These are phyloP conservation scores for Marasmius fiardii DNA, from an alignment of 1,284 basidiomycete species.

Conservation along the genomic window DNA sequence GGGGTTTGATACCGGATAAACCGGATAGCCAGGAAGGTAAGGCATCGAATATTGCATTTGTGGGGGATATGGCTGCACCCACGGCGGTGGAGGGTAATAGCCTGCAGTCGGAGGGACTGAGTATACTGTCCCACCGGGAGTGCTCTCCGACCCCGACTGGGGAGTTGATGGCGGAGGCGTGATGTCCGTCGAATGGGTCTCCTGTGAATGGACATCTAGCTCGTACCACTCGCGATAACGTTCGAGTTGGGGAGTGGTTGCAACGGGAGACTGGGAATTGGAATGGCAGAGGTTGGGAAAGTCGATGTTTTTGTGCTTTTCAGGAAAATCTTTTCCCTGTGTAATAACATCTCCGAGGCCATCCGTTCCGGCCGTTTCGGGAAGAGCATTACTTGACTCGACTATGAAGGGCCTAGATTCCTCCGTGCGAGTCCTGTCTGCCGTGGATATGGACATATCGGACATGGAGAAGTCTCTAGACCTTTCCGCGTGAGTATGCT, in stretches of 20 bases:
- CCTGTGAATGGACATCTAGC: background rate
- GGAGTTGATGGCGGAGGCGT: constrained; percentile 19
- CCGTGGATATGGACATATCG: background rate
- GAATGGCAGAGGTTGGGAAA: background rate
- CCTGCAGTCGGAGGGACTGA: constrained; percentile 29
- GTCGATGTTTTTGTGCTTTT: background rate
- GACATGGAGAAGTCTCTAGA: background rate
- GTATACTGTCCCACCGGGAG: constrained; percentile 25
- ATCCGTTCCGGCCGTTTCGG: background rate
- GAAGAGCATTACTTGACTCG: background rate
- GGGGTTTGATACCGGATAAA: constrained; percentile 34
- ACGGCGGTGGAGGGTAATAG: constrained; percentile 50
- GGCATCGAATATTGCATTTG: constrained; percentile 50
- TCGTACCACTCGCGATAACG: constrained; percentile 18
- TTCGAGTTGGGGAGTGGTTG: constrained; percentile 4
- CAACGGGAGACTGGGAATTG: background rate
- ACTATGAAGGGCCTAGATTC: background rate
- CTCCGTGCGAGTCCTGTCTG: background rate
- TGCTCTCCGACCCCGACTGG: constrained; percentile 21
- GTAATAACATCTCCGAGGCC: background rate
- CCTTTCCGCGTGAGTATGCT: constrained; percentile 8
- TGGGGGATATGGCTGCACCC: constrained; percentile 51
- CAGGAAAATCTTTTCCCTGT: background rate
- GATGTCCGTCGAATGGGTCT: background rate
- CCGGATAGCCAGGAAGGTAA: constrained; percentile 44